These are phyloP conservation scores for Camellia japonica DNA, from an alignment of 148 eudicot species.

Conservation along the genomic window DNA sequence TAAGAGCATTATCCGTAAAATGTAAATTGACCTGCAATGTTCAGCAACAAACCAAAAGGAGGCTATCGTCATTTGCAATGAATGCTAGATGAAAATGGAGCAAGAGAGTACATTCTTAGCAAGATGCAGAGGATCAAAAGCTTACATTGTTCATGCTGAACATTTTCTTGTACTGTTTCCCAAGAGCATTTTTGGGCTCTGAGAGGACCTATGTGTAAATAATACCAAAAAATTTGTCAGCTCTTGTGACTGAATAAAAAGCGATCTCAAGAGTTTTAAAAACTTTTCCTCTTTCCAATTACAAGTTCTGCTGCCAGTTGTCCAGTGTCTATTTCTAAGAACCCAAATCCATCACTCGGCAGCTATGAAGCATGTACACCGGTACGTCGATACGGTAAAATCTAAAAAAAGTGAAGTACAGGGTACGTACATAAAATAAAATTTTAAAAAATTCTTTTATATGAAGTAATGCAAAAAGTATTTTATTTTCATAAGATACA, in stretches of 20 bases:
- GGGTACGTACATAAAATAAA: too few species aligned
- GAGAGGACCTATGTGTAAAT: slow-evolving; percentile 43
- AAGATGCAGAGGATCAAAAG: neutral
- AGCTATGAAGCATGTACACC: too few species aligned
- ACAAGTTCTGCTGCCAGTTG: neutral
- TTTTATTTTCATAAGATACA: too few species aligned
- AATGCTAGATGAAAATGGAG: neutral
- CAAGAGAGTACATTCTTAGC: neutral
- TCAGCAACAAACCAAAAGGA: slow-evolving; percentile 4
- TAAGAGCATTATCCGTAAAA: slow-evolving; percentile 51
- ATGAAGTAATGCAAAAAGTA: too few species aligned
- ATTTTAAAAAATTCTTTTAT: too few species aligned
- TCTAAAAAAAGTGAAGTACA: too few species aligned
- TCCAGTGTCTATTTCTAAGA: neutral
- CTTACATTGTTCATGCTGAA: slow-evolving; percentile 65
- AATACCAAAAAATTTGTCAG: slow-evolving; percentile 1
- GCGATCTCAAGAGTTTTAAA: neutral
- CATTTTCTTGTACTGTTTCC: slow-evolving; percentile 66
- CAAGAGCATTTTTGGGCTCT: slow-evolving; percentile 67
- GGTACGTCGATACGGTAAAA: too few species aligned
- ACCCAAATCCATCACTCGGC: neutral
- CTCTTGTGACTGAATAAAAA: neutral
- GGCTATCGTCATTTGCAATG: neutral
- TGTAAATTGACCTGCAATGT: slow-evolving; percentile 47
- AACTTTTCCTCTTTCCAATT: neutral